phyloP scores from a whole-genome alignment of 345 rosid species.

The Eucalyptus victrix region DNA sequence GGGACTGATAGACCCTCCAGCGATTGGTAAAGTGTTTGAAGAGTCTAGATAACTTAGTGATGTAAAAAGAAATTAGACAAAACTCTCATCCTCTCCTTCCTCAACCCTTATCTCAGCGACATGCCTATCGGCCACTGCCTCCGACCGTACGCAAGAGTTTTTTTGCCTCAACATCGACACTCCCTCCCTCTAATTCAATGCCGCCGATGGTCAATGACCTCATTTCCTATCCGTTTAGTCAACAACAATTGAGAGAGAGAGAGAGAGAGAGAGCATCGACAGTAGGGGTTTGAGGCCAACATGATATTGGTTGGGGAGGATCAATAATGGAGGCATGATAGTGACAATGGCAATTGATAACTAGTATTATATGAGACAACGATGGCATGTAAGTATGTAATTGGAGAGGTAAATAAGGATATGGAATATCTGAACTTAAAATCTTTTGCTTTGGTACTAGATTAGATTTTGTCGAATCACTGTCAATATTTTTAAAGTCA shows the following conservation, averaged over 20 bases:
- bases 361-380: too few species aligned
- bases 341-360: too few species aligned
- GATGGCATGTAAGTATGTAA: background rate
- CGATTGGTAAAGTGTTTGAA: background rate
- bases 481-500: background rate
- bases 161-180: background rate
- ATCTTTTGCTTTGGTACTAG: background rate
- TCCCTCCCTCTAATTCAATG: background rate
- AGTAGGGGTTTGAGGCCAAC: background rate
- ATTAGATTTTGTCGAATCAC: background rate
- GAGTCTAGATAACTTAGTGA: background rate
- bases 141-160: background rate
- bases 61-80: background rate
- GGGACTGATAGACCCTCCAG: background rate
- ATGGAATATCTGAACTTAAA: accelerated
- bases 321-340: too few species aligned
- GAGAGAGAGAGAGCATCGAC: too few species aligned
- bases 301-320: background rate
- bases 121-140: background rate
- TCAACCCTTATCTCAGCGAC: background rate
- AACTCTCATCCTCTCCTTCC: background rate
- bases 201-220: background rate
- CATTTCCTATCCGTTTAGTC: too few species aligned
- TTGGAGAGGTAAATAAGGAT: background rate
- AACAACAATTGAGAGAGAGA: too few species aligned